phyloP scores from a whole-genome alignment of 768 basidiomycete genomes.

The Paxillus ammoniavirescens region DNA sequence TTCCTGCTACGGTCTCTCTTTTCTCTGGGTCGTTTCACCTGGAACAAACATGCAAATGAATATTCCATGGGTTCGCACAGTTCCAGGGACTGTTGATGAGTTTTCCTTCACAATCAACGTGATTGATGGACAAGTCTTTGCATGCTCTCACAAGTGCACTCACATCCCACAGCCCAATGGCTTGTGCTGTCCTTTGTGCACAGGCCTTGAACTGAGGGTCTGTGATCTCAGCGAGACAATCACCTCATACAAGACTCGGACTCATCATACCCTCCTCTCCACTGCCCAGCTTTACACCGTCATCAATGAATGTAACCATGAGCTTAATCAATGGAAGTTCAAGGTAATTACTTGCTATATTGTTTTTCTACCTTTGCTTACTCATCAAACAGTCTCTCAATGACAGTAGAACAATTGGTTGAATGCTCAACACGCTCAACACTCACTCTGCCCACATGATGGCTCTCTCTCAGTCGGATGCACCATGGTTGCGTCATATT shows the following conservation, averaged over 20 bases:
- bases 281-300: background rate
- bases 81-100: background rate
- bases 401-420: background rate
- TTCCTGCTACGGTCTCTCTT: background rate
- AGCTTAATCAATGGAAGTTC: background rate
- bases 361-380: background rate
- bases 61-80: background rate
- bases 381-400: background rate
- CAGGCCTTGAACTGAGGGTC: background rate
- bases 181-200: background rate
- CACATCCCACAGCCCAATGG: background rate
- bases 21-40: background rate
- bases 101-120: background rate
- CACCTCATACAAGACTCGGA: background rate
- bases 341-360: background rate
- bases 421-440: background rate
- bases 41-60: background rate
- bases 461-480: background rate
- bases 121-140: background rate
- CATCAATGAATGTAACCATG: background rate
- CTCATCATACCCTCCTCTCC: background rate
- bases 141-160: slow-evolving; percentile 1
- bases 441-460: background rate
- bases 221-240: background rate
- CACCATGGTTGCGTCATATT: background rate